Conservation (phyloP, 768 basidiomycete species). For the Leccinum incarnatum region DNA sequence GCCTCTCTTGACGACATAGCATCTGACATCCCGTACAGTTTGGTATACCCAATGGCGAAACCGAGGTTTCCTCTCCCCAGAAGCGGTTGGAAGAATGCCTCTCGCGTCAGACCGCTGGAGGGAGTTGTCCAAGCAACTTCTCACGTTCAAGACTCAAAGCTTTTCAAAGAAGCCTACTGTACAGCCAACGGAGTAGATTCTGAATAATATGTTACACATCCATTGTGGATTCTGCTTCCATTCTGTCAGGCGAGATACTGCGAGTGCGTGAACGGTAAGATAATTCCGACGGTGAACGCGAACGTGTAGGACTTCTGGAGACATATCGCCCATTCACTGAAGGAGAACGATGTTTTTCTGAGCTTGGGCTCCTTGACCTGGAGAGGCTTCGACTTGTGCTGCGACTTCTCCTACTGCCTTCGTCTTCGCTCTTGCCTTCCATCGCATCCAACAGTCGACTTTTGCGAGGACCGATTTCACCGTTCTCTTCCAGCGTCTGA, state of each 20-base stretch:
- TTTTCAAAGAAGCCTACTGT: constrained; percentile 28
- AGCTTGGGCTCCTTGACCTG: constrained; percentile 26
- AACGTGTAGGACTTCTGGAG: constrained; percentile 59
- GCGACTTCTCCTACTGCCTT: constrained; percentile 41
- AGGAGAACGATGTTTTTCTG: constrained; percentile 30
- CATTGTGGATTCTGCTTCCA: constrained; percentile 37
- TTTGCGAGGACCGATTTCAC: constrained; percentile 81
- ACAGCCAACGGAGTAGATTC: constrained; percentile 21
- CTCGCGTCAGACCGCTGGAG: constrained; percentile 72
- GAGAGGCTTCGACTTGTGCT: constrained; percentile 30
- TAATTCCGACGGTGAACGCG: constrained; percentile 40
- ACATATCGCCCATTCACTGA: constrained; percentile 56
- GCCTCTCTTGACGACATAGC: constrained; percentile 1
- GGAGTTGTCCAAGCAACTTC: constrained; percentile 58
- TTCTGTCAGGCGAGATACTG: constrained; percentile 57
- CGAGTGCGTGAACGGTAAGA: constrained; percentile 54
- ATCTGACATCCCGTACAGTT: constrained; percentile 38
- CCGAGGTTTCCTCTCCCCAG: constrained; percentile 69
- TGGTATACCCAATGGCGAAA: constrained; percentile 78
- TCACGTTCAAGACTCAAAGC: constrained; percentile 43
- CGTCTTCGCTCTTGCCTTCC: constrained; percentile 64
- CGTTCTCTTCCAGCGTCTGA: constrained; percentile 85
- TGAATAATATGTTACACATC: constrained; percentile 14
- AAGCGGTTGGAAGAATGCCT: constrained; percentile 57
- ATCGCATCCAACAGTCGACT: constrained; percentile 87